Base-by-base conservation (phyloP, 2,329 filamentous ascomycete genomes). In the Ilyonectria mors-panacis region DNA sequence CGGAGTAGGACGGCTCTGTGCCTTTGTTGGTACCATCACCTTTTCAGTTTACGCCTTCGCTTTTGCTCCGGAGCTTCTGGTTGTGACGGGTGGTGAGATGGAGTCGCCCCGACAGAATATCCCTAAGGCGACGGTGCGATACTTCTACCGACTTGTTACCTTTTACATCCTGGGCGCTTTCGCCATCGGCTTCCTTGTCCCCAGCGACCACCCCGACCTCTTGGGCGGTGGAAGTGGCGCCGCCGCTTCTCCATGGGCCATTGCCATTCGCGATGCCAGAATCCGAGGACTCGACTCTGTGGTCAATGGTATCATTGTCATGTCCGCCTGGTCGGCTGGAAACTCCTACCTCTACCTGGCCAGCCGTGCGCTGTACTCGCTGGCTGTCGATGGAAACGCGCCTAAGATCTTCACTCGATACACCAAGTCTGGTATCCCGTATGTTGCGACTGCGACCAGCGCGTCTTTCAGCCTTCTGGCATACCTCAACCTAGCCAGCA, bases 271-370 rank as follows among this genome's bases (percentile, higher is more conserved):
- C 13, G 59, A 68, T 44, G 83, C 84, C 1, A 83, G 83, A 1
- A 86, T 86, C 58, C 76, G 78, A 6, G 81, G 78, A 0, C 78
- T 86, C 12, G 78, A 81, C 59, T 78, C 78, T 53, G 84, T 89
- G 63, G 83, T 89, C 78, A 89, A 89, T 73, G 86, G 85, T 3
- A 82, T 87, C 10, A 84, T 88, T 28, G 78, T 89, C 4, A 86
- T 86, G 2, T 87, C 86, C 1, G 87, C 88, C 10, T 86, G 87
- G 76, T 88, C 86, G 2, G 85, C 87, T 0, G 87, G 86, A 4
- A 88, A 87, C 70, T 85, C 85, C 1, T 88, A 85, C 72, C 80
- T 88, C 23, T 86, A 85, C 75, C 81, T 83, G 75, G 82, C 82
- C 4, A 84, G 82, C 1, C 80, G 84, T 2, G 80, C 81, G 0